Conservation (phyloP, 495 filamentous ascomycete species). For the Neurospora intermedia region DNA sequence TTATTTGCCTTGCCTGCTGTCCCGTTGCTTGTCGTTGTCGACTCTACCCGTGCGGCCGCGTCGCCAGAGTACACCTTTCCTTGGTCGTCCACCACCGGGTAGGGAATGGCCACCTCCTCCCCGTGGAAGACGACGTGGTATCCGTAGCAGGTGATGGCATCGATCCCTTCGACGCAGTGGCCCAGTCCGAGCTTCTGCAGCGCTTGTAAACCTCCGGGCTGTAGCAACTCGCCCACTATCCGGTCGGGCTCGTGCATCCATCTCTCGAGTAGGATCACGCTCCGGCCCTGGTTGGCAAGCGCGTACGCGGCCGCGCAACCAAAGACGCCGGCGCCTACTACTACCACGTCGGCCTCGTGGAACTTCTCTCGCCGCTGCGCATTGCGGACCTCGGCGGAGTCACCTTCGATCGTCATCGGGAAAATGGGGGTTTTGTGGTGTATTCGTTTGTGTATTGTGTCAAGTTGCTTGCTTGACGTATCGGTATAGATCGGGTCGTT, state of each 20-base stretch:
- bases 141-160: conserved; percentile 68
- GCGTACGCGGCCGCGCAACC: conserved; percentile 82
- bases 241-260: conserved; percentile 90
- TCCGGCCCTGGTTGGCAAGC: conserved; percentile 73
- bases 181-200: conserved; percentile 68
- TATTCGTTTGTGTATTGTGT: neutral
- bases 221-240: conserved; percentile 91
- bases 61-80: conserved; percentile 13
- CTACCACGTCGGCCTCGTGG: conserved; percentile 62
- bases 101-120: conserved; percentile 67
- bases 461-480: neutral
- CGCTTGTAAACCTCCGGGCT: conserved; percentile 81
- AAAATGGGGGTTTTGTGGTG: neutral
- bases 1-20: conserved; percentile 6
- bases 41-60: conserved; percentile 3
- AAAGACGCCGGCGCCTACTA: conserved; percentile 83
- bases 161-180: conserved; percentile 82
- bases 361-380: conserved; percentile 28
- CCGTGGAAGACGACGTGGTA: conserved; percentile 83
- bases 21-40: conserved; percentile 5
- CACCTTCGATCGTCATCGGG: conserved; percentile 6
- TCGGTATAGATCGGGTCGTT: neutral
- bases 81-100: conserved; percentile 36
- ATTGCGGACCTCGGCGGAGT: conserved; percentile 23
- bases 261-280: conserved; percentile 80